Evolutionary conservation across 306 rosid genomes (phyloP).

Genomic region (Vigna radiata): DNA sequence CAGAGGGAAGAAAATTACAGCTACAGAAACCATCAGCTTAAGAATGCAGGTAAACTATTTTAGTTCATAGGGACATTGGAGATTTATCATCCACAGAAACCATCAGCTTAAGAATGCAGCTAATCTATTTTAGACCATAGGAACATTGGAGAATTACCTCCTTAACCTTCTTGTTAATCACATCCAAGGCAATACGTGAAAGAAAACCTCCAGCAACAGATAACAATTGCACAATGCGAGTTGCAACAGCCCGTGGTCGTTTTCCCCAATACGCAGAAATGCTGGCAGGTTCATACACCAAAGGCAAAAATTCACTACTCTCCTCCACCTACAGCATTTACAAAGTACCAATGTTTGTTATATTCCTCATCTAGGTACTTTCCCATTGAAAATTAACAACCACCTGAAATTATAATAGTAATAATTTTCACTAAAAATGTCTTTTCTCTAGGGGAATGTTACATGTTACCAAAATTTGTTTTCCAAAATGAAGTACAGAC

Average conservation of each 20-base stretch:
- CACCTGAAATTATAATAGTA: neutral
- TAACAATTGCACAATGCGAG: constrained; percentile 81
- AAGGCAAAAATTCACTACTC: constrained; percentile 92
- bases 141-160: constrained; percentile 60
- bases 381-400: constrained; percentile 2
- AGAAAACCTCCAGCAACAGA: constrained; percentile 99
- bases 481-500: neutral
- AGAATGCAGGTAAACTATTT: constrained; percentile 10
- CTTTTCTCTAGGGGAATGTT: neutral
- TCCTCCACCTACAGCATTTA: constrained; percentile 73
- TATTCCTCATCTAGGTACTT: neutral
- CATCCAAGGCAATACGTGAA: constrained; percentile 77
- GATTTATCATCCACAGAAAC: constrained; percentile 47
- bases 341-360: constrained; percentile 23
- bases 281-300: constrained; percentile 85
- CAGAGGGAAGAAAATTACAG: neutral
- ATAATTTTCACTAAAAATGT: neutral
- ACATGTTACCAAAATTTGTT: neutral
- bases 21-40: neutral
- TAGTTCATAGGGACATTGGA: neutral
- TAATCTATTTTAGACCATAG: neutral
- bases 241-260: constrained; percentile 90
- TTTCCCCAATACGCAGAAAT: constrained; percentile 97
- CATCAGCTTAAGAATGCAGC: constrained; percentile 4
- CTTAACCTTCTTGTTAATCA: constrained; percentile 84